These are phyloP conservation scores for Saraca asoca DNA, from an alignment of 331 rosid species.

Conservation along the genomic window DNA sequence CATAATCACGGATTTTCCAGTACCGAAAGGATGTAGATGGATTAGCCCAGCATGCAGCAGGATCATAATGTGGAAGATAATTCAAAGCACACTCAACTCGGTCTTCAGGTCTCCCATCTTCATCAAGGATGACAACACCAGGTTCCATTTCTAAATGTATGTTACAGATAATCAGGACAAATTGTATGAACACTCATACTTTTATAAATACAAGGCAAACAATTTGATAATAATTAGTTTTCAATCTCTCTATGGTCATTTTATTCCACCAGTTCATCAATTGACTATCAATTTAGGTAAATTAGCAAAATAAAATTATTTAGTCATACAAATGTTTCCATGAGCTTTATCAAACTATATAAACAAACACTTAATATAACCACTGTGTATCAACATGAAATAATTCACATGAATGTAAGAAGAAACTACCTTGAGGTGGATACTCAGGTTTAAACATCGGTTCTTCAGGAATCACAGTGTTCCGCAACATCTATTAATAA, in stretches of 20 bases:
- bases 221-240: slow-evolving; percentile 12
- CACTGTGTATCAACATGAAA: slow-evolving; percentile 8
- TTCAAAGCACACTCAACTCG: slow-evolving; percentile 71
- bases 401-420: slow-evolving; percentile 3
- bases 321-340: not conserved
- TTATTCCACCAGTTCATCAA: slow-evolving; percentile 8
- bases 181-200: not conserved
- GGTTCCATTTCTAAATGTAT: slow-evolving; percentile 63
- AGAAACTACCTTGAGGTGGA: slow-evolving; percentile 83
- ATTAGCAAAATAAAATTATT: slow-evolving; percentile 1
- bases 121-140: slow-evolving; percentile 61
- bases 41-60: slow-evolving; percentile 47
- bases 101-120: slow-evolving; percentile 71
- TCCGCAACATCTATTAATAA: slow-evolving; percentile 59
- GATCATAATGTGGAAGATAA: slow-evolving; percentile 81
- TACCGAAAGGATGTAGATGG: slow-evolving; percentile 54
- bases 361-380: not conserved
- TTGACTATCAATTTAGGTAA: slow-evolving; percentile 20
- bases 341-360: not conserved
- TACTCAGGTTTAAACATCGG: slow-evolving; percentile 96
- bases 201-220: slow-evolving; percentile 25
- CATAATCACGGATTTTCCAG: slow-evolving; percentile 95
- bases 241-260: slow-evolving; percentile 3
- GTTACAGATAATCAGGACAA: slow-evolving; percentile 26
- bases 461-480: slow-evolving; percentile 77